Evolutionary conservation across 2,329 filamentous ascomycete species (phyloP), one percentile per base, ranked within the genome.

Genomic region (Paecilomyces niveus): DNA sequence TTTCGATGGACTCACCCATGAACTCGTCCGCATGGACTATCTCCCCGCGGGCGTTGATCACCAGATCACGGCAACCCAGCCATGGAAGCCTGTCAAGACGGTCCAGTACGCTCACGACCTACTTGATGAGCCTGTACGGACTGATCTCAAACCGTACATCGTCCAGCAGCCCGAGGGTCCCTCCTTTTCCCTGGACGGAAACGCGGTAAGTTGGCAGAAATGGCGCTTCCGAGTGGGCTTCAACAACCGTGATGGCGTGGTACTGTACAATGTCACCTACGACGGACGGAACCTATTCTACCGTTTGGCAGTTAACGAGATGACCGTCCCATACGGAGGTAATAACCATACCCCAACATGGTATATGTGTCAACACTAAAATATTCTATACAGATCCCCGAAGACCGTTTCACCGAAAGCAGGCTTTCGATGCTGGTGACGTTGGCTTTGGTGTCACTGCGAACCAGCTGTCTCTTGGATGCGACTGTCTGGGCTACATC

Each of bases 351-450:
- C 10, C 10, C n/a, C 53, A 53, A 53, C 31, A 52, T 33, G 57
- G 32, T 18, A 18, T 15, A 7, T 22, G 18, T 15, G 15, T 24
- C 63, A 45, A 58, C 57, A 58, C 50, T 64, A 45, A 80, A 81
- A 5, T 84, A 84, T 64, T 79, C 39, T 13, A 2, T 45, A 2
- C 80, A 56, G 87, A 89, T 65, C 86, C 87, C 4, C 81, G 87
- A 3, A 81, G 83, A 54, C 87, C 87, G 2, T 89, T 81, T 70
- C 85, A 88, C 73, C 85, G 85, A 70, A 89, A 89, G 71, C 81
- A 85, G 5, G 87, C 87, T 0, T 89, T 89, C 63, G 87, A 89
- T 70, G 78, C 89, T 24, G 87, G 87, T 32, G 86, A 89, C 68
- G 85, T 80, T 39, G 82, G 85, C 32, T 85, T 85, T 11, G 86